Conservation (phyloP, 208 protist species). For the Crithidia fasciculata region DNA sequence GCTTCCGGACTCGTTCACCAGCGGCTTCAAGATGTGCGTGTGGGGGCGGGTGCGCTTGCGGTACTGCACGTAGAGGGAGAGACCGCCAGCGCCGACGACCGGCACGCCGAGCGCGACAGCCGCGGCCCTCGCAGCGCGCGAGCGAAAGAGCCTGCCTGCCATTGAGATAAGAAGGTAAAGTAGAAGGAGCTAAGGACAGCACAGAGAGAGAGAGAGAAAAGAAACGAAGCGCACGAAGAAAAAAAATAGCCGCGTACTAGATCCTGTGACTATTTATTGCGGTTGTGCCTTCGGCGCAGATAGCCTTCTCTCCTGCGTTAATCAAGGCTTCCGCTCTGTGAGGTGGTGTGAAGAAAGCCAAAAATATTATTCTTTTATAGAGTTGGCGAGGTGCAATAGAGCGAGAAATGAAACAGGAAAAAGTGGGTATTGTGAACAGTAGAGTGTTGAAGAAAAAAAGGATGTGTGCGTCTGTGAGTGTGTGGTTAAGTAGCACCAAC, state of each 20-base stretch:
- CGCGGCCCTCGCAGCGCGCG: constrained; percentile 23
- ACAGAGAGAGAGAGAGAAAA: no score
- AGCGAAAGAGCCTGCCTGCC: constrained; percentile 30
- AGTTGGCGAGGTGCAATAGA: neutral
- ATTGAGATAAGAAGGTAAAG: neutral
- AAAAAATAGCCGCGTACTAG: no score
- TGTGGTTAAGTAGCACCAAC: no score
- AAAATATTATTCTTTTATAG: neutral
- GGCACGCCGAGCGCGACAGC: constrained; percentile 53
- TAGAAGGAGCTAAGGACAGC: no score
- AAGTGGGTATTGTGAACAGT: neutral
- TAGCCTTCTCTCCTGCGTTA: no score
- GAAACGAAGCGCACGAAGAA: no score
- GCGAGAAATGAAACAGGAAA: neutral
- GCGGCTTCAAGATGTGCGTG: constrained; percentile 60
- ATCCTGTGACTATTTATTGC: no score
- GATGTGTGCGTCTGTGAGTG: no score
- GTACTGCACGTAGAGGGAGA: constrained; percentile 72
- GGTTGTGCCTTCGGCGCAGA: no score
- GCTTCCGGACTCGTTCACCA: constrained; percentile 68
- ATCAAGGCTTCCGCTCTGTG: no score
- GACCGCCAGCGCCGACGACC: constrained; percentile 46
- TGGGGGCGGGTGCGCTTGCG: constrained; percentile 55
- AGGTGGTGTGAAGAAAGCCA: neutral
- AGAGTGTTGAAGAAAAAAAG: no score